phyloP scores from a whole-genome alignment of 345 rosid genomes.

The Hibiscus mutabilis region DNA sequence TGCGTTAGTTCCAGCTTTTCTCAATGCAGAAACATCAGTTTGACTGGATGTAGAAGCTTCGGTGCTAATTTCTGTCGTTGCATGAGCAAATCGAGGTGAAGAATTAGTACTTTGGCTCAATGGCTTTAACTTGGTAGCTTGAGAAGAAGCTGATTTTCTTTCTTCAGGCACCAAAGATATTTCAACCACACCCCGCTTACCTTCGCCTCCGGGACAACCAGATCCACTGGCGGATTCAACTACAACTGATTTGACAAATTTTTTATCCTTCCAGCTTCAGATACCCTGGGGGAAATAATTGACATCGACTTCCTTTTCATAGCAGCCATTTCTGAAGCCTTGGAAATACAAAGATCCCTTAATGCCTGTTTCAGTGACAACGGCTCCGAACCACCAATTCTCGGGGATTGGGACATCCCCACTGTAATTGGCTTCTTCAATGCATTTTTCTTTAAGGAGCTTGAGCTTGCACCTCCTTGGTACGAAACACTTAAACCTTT shows the following conservation, averaged over 20 bases:
- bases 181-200: slow-evolving; percentile 44
- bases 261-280: slow-evolving; percentile 82
- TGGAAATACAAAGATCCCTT: slow-evolving; percentile 82
- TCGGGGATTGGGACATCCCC: slow-evolving; percentile 59
- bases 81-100: slow-evolving; percentile 28
- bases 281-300: slow-evolving; percentile 43
- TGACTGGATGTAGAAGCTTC: slow-evolving; percentile 11
- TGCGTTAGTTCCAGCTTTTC: slow-evolving; percentile 26
- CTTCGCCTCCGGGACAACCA: slow-evolving; percentile 32
- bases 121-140: slow-evolving; percentile 30
- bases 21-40: slow-evolving; percentile 25
- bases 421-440: slow-evolving; percentile 60
- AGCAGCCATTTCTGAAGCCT: slow-evolving; percentile 97
- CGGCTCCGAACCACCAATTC: slow-evolving; percentile 52
- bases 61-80: slow-evolving; percentile 11
- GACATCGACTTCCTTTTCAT: slow-evolving; percentile 61
- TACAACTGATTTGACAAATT: slow-evolving; percentile 57
- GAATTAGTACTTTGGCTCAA: slow-evolving; percentile 29
- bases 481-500: slow-evolving; percentile 38
- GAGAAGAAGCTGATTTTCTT: slow-evolving; percentile 29
- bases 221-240: slow-evolving; percentile 44
- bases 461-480: slow-evolving; percentile 44
- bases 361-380: slow-evolving; percentile 81
- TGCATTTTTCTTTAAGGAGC: slow-evolving; percentile 48
- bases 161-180: slow-evolving; percentile 56